phyloP scores from a whole-genome alignment of 2,329 filamentous ascomycete species.

The Colletotrichum cordylinicola region DNA sequence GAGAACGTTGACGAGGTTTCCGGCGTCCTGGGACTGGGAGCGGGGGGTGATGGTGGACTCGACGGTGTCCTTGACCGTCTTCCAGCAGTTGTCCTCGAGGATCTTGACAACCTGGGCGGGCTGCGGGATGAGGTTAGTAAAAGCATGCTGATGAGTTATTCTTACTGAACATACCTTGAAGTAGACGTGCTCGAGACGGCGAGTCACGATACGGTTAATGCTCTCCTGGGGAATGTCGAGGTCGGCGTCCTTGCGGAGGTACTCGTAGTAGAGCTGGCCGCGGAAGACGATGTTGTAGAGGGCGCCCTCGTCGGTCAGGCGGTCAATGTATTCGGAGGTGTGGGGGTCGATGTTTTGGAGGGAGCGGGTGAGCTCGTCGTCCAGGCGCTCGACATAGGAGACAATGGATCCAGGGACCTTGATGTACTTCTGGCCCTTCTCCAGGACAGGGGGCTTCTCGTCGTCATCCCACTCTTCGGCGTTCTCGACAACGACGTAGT shows the following conservation, averaged over 20 bases:
- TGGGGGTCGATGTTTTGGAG: slow-evolving; percentile 97
- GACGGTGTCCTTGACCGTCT: slow-evolving; percentile 70
- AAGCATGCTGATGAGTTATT: not conserved
- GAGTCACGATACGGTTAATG: slow-evolving; percentile 91
- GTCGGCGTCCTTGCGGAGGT: slow-evolving; percentile 71
- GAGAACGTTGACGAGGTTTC: slow-evolving; percentile 80
- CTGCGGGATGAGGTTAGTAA: slow-evolving; percentile 42
- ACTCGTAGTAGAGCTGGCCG: slow-evolving; percentile 87
- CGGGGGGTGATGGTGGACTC: slow-evolving; percentile 85
- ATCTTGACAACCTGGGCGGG: slow-evolving; percentile 92
- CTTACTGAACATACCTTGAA: slow-evolving; percentile 75
- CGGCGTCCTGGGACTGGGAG: slow-evolving; percentile 69
- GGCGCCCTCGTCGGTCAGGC: slow-evolving; percentile 86
- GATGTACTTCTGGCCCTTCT: slow-evolving; percentile 79
- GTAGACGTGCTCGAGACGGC: slow-evolving; percentile 95
- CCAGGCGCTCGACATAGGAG: slow-evolving; percentile 91
- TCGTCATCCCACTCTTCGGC: slow-evolving; percentile 99
- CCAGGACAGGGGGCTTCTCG: slow-evolving; percentile 84
- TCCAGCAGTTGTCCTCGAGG: slow-evolving; percentile 94
- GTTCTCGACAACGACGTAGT: slow-evolving; percentile 86
- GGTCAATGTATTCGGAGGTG: slow-evolving; percentile 97
- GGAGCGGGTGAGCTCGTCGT: slow-evolving; percentile 97
- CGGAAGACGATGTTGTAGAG: slow-evolving; percentile 94
- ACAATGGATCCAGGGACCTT: slow-evolving; percentile 93
- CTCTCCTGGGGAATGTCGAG: slow-evolving; percentile 83